phyloP scores from a whole-genome alignment of 768 basidiomycete species.

The Rhodotorula taiwanensis region DNA sequence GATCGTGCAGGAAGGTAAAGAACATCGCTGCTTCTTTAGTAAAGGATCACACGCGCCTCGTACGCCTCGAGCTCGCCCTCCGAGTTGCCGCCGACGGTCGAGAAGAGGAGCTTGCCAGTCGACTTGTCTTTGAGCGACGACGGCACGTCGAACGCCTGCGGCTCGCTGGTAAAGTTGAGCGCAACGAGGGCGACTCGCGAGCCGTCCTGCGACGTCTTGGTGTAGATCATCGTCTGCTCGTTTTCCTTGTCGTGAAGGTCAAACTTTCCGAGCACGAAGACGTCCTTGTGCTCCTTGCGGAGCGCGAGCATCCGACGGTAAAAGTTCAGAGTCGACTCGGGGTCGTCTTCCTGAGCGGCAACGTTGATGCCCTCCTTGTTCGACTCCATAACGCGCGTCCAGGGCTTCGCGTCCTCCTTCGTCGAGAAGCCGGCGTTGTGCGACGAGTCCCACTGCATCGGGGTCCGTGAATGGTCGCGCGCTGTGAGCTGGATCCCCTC shows the following conservation, averaged over 20 bases:
- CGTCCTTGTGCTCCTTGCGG: conserved; percentile 54
- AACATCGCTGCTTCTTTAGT: too few relatives aligned
- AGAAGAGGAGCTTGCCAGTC: neutral
- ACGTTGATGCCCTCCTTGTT: conserved; percentile 42
- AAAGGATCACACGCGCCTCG: conserved; percentile 9
- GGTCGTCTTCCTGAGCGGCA: conserved; percentile 50
- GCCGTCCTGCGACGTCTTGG: conserved; percentile 45
- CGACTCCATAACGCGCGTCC: conserved; percentile 35
- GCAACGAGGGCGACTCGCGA: conserved; percentile 41
- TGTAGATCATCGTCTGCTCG: conserved; percentile 56
- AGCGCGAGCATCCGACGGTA: conserved; percentile 56
- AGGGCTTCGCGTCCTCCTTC: conserved; percentile 4
- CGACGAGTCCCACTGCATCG: conserved; percentile 47
- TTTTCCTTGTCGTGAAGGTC: conserved; percentile 50
- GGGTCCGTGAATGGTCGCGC: conserved; percentile 63
- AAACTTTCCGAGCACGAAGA: conserved; percentile 63
- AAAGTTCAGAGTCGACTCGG: conserved; percentile 56
- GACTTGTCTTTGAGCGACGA: neutral
- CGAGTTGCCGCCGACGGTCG: neutral
- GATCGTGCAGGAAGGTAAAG: too few relatives aligned
- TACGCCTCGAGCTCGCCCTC: conserved; percentile 2
- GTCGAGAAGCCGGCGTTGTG: conserved; percentile 21
- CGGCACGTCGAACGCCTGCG: conserved; percentile 11
- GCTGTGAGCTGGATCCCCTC: conserved; percentile 31
- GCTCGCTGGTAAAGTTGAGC: conserved; percentile 41